A percentile compares a stretch with the other conserved stretches of the same genome.
Conservation (phyloP, 164 flowering plant genomes). For the Vitis rupestris region DNA sequence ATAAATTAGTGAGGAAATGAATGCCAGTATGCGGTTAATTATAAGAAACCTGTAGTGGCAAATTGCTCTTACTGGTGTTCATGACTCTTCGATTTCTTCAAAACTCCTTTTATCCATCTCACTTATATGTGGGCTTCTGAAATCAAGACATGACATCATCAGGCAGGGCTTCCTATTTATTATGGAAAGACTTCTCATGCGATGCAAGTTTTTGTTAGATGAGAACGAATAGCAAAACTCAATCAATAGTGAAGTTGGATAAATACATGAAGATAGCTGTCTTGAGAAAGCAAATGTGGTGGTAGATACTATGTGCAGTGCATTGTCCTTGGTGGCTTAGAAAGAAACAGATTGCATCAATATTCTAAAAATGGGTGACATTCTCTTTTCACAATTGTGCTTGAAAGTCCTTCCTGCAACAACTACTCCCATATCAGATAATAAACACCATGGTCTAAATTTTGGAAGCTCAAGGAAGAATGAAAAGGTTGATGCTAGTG, state of each 20-base stretch:
- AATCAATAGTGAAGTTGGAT: conserved; percentile 27
- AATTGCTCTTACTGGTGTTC: conserved; percentile 57
- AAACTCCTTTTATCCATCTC: conserved; percentile 69
- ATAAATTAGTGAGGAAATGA: conserved; percentile 62
- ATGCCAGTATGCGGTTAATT: conserved; percentile 49
- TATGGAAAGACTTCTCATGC: conserved; percentile 85
- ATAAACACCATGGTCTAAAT: conserved; percentile 26
- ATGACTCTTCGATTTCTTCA: conserved; percentile 52
- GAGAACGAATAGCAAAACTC: conserved; percentile 61
- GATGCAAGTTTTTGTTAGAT: conserved; percentile 78
- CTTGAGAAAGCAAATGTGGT: conserved; percentile 94
- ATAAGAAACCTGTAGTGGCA: conserved; percentile 59
- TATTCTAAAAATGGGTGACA: conserved; percentile 96
- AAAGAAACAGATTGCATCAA: conserved; percentile 91
- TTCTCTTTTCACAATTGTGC: conserved; percentile 91
- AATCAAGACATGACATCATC: conserved; percentile 67
- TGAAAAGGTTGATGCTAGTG: too few species aligned
- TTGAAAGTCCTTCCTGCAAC: conserved; percentile 59
- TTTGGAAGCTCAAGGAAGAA: conserved; percentile 8
- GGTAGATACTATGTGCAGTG: conserved; percentile 86
- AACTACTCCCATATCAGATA: conserved; percentile 37
- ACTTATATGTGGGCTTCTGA: conserved; percentile 90
- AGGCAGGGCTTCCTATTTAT: conserved; percentile 94
- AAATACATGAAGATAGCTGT: conserved; percentile 31
- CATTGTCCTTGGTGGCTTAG: conserved; percentile 72